Evolutionary conservation across 2,329 filamentous ascomycete species (phyloP), one percentile per base, ranked within the genome.

Genomic region (Aspergillus tamarii): DNA sequence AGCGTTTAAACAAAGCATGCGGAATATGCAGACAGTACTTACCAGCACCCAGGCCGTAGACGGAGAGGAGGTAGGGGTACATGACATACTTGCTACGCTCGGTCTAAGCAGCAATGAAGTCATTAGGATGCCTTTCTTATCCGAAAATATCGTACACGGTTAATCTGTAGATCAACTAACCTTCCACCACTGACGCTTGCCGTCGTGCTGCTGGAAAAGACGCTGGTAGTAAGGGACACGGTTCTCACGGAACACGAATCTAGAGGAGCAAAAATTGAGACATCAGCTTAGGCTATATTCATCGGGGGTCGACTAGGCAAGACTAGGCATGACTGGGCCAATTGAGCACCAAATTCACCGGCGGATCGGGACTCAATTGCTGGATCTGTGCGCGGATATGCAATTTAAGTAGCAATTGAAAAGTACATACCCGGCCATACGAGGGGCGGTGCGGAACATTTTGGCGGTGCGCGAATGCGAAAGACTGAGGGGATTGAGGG

Each of bases 151-250:
- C 26, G 30, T 28, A 39, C 16, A 39, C 16, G 28, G 19, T 26
- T 55, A 21, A 19, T 28, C 23, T 32, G 26, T 23, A 63, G 62
- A 54, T 57, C 59, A 55, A 84, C 86, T 78, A 74, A 90, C 88
- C 87, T 90, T 89, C 77, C 84, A 81, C 88, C 88, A 91, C 77
- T 87, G 84, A 77, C 88, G 83, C 74, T 88, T 79, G 72, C 88
- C 88, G 76, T 90, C 88, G 76, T 89, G 81, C 67, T 81, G 83
- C 81, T 90, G 88, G 82, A 88, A 88, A 56, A 89, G 82, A 70
- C 86, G 83, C 81, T 91, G 88, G 82, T 89, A 91, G 71, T 86
- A 80, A 59, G 88, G 86, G 68, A 91, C 89, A 72, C 85, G 84
- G 84, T 91, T 91, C 79, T 87, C 83, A 78, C 88, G 88, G 83